Base-by-base conservation (phyloP, 2,329 filamentous ascomycete genomes). In the Fusarium anguioides region DNA sequence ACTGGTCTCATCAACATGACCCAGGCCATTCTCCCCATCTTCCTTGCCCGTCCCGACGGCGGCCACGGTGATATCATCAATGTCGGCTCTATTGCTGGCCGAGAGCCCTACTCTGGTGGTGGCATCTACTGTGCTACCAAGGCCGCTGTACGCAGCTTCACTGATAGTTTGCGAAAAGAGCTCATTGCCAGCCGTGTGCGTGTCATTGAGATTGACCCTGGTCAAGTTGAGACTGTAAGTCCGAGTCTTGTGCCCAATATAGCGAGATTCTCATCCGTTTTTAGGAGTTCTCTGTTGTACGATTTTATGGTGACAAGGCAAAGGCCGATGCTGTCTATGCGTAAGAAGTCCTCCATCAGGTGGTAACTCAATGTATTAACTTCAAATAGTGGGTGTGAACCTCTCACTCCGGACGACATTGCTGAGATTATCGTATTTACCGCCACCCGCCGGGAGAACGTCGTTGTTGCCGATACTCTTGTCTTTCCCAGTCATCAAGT, bases 1-100 rank as follows among this genome's bases (percentile, higher is more conserved):
- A 96, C 91, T 3, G 96, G 96, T 26, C 84, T 99, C 31, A 96
- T 99, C 82, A 92, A 95, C 83, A 93, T 98, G 91, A 98, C 96
- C 1, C 96, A 99, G 83, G 92, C 92, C 42, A 84, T 97, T 39
- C 80, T 98, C 18, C 89, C 92, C 50, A 89, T 94, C 76, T 96
- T 94, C 84, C 91, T 93, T 79, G 83, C 87, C 72, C 92, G 86
- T 78, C 87, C 81, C 75, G 85, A 95, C 56, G 90, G 91, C 60
- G 94, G 94, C 57, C 83, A 86, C 40, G 95, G 95, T 72, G 96
- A 98, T 77, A 94, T 99, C 77, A 97, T 99, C 82, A 98, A 97
- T 76, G 81, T 97, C 74, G 94, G 94, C 64, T 94, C 90, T 70
- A 94, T 97, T 75, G 94, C 94, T n/a, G 79, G 93, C 27, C 87